A percentile compares a stretch with the other conserved stretches of the same genome.
phyloP scores from a whole-genome alignment of 139 green algal species.

The Axilococcus clingmanii region DNA sequence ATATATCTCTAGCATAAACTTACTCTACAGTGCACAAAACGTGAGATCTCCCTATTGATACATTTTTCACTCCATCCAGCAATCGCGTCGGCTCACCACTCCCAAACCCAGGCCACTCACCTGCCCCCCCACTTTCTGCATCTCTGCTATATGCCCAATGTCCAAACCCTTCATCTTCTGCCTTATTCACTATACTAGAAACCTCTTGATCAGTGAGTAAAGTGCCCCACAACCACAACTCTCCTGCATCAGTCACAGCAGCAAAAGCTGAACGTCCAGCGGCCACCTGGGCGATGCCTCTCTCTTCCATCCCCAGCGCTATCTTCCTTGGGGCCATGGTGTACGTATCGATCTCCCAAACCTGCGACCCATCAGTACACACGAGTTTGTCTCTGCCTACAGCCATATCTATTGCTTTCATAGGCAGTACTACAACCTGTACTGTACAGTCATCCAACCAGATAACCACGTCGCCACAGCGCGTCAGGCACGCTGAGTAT shows the following conservation, averaged over 20 bases:
- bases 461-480: conserved; percentile 38
- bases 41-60: conserved; percentile 17
- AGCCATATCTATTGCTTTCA: no score
- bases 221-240: conserved; percentile 26
- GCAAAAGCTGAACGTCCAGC: conserved; percentile 38
- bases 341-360: no score
- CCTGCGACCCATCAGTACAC: no score
- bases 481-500: conserved; percentile 47
- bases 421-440: neutral
- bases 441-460: conserved; percentile 24
- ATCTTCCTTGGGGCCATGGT: no score
- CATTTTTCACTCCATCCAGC: conserved; percentile 13
- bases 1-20: no score
- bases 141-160: conserved; percentile 15
- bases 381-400: no score
- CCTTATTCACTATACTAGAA: neutral
- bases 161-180: conserved; percentile 19
- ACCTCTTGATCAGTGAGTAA: neutral
- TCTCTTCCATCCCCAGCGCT: conserved; percentile 24
- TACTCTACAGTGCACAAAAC: conserved; percentile 14
- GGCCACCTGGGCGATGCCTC: conserved; percentile 18
- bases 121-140: neutral
- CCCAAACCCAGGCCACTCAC: conserved; percentile 18
- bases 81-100: no score
- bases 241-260: conserved; percentile 33